phyloP scores from a whole-genome alignment of 768 basidiomycete species.

The Lyophyllum decastes region DNA sequence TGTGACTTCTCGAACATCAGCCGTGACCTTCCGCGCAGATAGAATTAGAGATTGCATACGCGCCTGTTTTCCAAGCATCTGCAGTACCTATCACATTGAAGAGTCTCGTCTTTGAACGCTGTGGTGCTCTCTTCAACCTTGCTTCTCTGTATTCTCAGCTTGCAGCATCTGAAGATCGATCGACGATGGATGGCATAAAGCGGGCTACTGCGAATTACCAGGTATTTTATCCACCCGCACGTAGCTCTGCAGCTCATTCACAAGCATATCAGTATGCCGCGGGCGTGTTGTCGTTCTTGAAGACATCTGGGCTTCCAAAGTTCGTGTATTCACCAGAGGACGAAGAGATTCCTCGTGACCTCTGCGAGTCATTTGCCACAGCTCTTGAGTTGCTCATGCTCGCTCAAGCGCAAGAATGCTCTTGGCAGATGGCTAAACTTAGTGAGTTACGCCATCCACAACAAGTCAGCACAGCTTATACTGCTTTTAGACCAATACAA shows the following conservation, averaged over 20 bases:
- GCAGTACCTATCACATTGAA: slow-evolving; percentile 61
- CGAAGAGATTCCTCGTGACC: slow-evolving; percentile 64
- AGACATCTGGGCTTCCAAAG: slow-evolving; percentile 52
- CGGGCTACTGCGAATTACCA: slow-evolving; percentile 72
- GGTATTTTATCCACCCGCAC: slow-evolving; percentile 36
- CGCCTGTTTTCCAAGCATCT: slow-evolving; percentile 64
- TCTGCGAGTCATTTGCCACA: slow-evolving; percentile 60
- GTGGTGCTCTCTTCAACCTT: slow-evolving; percentile 81
- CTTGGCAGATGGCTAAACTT: slow-evolving; percentile 89
- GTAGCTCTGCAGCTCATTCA: not conserved
- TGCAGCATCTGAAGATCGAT: slow-evolving; percentile 70
- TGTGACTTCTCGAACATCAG: not conserved
- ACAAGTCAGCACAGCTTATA: slow-evolving; percentile 13
- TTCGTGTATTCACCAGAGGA: slow-evolving; percentile 46
- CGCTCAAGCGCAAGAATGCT: slow-evolving; percentile 96
- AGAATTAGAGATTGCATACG: slow-evolving; percentile 70
- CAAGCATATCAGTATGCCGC: slow-evolving; percentile 58
- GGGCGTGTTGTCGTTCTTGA: slow-evolving; percentile 67
- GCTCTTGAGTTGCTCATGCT: slow-evolving; percentile 78
- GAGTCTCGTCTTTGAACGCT: slow-evolving; percentile 83
- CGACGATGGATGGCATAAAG: slow-evolving; percentile 79
- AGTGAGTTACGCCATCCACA: slow-evolving; percentile 43
- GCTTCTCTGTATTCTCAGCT: slow-evolving; percentile 85
- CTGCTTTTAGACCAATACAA: slow-evolving; percentile 59
- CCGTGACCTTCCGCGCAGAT: slow-evolving; percentile 46